Evolutionary conservation across 1,284 basidiomycete genomes (phyloP), one percentile per base, ranked within the genome.

Genomic region (Apiotrichum akiyoshidainum): DNA sequence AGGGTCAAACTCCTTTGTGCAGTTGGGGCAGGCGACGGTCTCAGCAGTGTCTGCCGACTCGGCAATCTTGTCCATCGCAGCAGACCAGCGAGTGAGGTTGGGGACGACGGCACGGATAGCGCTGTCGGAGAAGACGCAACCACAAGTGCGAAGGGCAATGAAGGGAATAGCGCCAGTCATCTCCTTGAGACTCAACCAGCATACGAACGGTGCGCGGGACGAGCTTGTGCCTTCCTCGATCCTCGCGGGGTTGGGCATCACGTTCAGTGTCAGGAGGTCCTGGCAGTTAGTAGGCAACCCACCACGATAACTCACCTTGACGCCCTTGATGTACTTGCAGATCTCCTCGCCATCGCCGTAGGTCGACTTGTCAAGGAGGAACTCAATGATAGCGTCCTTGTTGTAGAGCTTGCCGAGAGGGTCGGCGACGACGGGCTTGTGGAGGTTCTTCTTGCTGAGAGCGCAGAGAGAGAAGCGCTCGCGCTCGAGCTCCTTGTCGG

Each of bases 391-490:
- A 0, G 92, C 86, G 70, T 93, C 92, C 74, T 94, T 95, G 78
- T 96, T 97, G 74, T 95, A 96, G 2, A 96, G 81, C 75, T 92
- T 93, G 31, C 93, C 93, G 0, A 96, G 80, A 0, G 86, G 86
- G 77, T 92, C 94, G 0, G 91, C 87, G 0, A 95, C 92, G 14
- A 95, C 81, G 0, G 92, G 93, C 63, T 90, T 86, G 67, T 86
- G 84, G 2, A 96, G 81, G n/a, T 86, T 86, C 61, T 84, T 84
- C 90, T 94, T 96, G 47, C 91, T 95, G 3, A 97, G 81, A 11
- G 92, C 91, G 73, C 93, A 96, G 70, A 88, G 90, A 65, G 89
- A 85, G 90, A 90, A 96, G 54, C 85, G 82, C n/a, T 91, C 91
- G 35, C 87, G 83, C 34, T 86, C 85, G 66, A 92, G 86, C 67